Evolutionary conservation across 1,139 yeast genomes (phyloP).

Genomic region (Meyerozyma guilliermondii): DNA sequence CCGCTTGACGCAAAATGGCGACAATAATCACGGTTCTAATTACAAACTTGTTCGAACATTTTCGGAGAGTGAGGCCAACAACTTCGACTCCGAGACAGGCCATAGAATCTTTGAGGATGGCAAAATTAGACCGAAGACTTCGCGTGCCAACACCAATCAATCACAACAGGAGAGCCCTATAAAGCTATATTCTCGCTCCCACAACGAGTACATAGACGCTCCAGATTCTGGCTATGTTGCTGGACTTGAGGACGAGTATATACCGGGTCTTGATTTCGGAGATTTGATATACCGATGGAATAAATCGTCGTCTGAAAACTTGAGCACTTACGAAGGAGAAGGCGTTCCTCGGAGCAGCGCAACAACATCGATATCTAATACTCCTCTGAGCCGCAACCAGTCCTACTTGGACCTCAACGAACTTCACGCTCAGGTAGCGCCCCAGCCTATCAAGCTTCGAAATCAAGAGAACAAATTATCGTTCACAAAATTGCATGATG

Average conservation of each 20-base stretch:
- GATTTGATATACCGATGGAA: conserved; percentile 39
- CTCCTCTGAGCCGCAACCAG: conserved; percentile 26
- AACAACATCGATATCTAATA: conserved; percentile 17
- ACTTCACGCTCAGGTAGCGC: conserved; percentile 45
- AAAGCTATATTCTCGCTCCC: conserved; percentile 29
- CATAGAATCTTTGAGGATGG: conserved; percentile 48
- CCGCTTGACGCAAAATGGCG: neutral
- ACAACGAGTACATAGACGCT: conserved; percentile 18
- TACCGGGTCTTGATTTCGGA: conserved; percentile 59
- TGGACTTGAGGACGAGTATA: conserved; percentile 68
- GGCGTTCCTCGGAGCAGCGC: conserved; percentile 8
- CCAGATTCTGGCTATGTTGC: conserved; percentile 9
- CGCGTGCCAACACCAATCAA: conserved; percentile 1
- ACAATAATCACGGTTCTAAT: conserved; percentile 7
- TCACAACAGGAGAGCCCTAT: conserved; percentile 4
- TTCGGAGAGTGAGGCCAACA: conserved; percentile 52
- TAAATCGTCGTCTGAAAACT: conserved; percentile 13
- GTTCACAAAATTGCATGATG: conserved; percentile 22
- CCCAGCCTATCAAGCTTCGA: conserved; percentile 32
- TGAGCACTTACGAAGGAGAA: conserved; percentile 6
- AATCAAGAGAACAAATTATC: conserved; percentile 13
- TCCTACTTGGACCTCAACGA: conserved; percentile 39
- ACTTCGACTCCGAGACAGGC: conserved; percentile 49
- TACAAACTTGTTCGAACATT: conserved; percentile 41
- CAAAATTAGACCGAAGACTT: conserved; percentile 32